Evolutionary conservation across 345 rosid genomes (phyloP), one percentile per base, ranked within the genome.

Genomic region (Populus davidiana): DNA sequence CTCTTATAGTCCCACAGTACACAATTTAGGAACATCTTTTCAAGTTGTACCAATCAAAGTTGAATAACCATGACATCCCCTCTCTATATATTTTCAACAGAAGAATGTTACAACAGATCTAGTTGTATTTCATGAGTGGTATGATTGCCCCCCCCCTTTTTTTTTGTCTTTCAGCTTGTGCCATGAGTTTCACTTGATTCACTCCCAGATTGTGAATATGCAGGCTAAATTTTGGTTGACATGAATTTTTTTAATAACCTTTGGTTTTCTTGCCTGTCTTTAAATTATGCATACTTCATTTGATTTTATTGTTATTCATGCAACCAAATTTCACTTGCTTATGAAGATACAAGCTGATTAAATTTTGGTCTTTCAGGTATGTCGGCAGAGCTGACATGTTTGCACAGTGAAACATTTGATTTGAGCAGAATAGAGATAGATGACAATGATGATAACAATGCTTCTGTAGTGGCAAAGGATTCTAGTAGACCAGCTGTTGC

Each of bases 381-480:
- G 88, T 90, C 91, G 6, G 78, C 79, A 47, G 92, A 92, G 73
- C 83, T 94, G 84, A 80, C 78, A 62, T 78, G 82, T 73, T 77
- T 94, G 83, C 91, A 83, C 65, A 80, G 81, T 81, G 91, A 86
- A 86, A 80, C 85, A 66, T 85, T 86, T 87, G 97, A 96, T 85
- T 79, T 89, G 64, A 89, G 92, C 72, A 78, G 86, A 81, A 86
- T 90, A 77, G 83, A 36, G 79, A 72, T 91, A 81, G 83, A 76
- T 33, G 89, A 88, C 86, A 80, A 62, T 75, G 85, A 78, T 79
- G 86, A 85, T 71, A 75, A 63, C 69, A 76, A 71, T 82, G 64
- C 79, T 79, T 86, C 88, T 77, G 71, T 81, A 68, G 88, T 84
- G 80, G 82, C 70, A 13, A 80, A 83, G 83, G 78, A 87, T 74